These are phyloP conservation scores for Xylariaceae sp. DNA, from an alignment of 2,329 filamentous ascomycete genomes.

Conservation along the genomic window DNA sequence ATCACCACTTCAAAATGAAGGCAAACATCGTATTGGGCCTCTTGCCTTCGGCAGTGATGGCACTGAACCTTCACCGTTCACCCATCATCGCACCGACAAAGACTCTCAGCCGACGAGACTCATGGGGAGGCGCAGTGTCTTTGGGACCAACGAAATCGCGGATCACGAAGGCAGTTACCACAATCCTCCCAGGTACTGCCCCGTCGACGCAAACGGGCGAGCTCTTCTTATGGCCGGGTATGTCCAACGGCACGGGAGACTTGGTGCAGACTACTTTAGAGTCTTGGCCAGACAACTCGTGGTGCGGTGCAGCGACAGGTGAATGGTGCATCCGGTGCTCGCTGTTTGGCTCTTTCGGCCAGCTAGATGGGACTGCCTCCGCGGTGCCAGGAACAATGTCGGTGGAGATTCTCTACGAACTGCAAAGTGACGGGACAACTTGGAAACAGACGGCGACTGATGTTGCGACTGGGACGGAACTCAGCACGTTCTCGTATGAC, in stretches of 20 bases:
- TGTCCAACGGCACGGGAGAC: conserved; percentile 6
- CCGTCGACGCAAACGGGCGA: conserved; percentile 3
- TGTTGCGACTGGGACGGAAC: background rate
- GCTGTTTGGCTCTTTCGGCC: conserved; percentile 7
- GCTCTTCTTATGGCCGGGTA: conserved; percentile 6
- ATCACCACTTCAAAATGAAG: conserved; percentile 1
- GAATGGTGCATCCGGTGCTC: conserved; percentile 8
- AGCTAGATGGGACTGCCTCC: conserved; percentile 4
- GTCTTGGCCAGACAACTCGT: conserved; percentile 4
- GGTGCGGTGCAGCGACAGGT: conserved; percentile 3
- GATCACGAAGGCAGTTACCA: conserved; percentile 6
- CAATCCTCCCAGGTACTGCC: conserved; percentile 2
- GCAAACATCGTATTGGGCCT: background rate
- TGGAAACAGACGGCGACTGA: conserved; percentile 4
- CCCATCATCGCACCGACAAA: conserved; percentile 1
- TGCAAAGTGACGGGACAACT: conserved; percentile 3
- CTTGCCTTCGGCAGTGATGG: conserved; percentile 1
- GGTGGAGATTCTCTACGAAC: conserved; percentile 5
- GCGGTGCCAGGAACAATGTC: conserved; percentile 1
- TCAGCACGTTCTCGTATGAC: conserved; percentile 5
- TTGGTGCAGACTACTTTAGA: conserved; percentile 4
- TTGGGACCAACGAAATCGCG: conserved; percentile 5
- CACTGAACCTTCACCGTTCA: background rate
- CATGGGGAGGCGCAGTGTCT: conserved; percentile 6
- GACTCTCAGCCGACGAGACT: conserved; percentile 3